Conservation (phyloP, 2,329 filamentous ascomycete species). For the Leptographium radiaticola region DNA sequence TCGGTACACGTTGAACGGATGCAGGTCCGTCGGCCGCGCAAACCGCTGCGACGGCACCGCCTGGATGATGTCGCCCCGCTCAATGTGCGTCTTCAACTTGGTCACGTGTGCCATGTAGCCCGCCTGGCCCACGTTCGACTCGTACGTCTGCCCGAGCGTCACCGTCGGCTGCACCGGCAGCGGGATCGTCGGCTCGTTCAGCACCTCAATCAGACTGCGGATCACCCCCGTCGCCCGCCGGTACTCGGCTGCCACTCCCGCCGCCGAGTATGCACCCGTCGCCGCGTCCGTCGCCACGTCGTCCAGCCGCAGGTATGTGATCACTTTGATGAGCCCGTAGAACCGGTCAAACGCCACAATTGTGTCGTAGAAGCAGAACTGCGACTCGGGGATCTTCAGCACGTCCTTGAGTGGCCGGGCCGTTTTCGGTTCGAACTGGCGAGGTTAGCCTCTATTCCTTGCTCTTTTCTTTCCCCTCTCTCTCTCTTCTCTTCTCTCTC, state of each 20-base stretch:
- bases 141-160: constrained; percentile 61
- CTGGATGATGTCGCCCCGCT: constrained; percentile 89
- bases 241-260: constrained; percentile 52
- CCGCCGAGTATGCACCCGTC: constrained; percentile 4
- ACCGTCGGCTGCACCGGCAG: constrained; percentile 67
- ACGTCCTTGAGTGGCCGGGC: constrained; percentile 77
- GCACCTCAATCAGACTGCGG: constrained; percentile 52
- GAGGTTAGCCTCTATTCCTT: not conserved
- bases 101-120: constrained; percentile 90
- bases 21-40: constrained; percentile 74
- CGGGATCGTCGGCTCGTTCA: constrained; percentile 63
- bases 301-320: constrained; percentile 63
- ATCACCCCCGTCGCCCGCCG: constrained; percentile 51
- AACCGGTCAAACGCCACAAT: constrained; percentile 92
- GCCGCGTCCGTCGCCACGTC: constrained; percentile 32
- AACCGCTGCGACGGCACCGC: constrained; percentile 92
- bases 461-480: not conserved
- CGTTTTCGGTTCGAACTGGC: constrained; percentile 91
- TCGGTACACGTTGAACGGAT: constrained; percentile 97
- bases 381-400: constrained; percentile 75
- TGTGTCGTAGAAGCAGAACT: constrained; percentile 96
- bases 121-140: constrained; percentile 76
- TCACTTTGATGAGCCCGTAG: constrained; percentile 82
- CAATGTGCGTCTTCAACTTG: constrained; percentile 79
- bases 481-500: no score